Conservation (phyloP, 768 basidiomycete species). For the Suillus plorans region DNA sequence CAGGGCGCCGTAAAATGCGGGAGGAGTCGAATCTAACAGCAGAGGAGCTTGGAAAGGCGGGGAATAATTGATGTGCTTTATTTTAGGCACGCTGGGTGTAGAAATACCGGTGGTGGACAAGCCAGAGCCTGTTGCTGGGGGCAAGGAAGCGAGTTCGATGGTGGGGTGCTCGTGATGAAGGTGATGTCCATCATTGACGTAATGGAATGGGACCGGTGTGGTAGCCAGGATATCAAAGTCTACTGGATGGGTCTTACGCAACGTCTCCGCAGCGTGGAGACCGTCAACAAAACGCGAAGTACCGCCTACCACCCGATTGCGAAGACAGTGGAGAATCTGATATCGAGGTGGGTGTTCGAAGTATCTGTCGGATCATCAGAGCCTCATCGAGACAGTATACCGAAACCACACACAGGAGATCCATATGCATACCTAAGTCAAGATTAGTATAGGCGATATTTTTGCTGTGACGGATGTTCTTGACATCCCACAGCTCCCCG, state of each 20-base stretch:
- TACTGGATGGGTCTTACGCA: slow-evolving; percentile 46
- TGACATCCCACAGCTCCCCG: slow-evolving; percentile 86
- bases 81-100: slow-evolving; percentile 20
- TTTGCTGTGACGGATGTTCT: slow-evolving; percentile 65
- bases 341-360: slow-evolving; percentile 89
- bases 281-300: slow-evolving; percentile 86
- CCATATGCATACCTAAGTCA: slow-evolving; percentile 87
- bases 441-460: slow-evolving; percentile 97
- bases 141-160: slow-evolving; percentile 52
- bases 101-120: background rate
- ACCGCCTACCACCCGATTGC: slow-evolving; percentile 83
- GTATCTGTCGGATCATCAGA: slow-evolving; percentile 53
- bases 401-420: slow-evolving; percentile 70
- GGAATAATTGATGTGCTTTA: slow-evolving; percentile 83
- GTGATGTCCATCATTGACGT: slow-evolving; percentile 88
- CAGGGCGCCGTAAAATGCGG: slow-evolving; percentile 63
- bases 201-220: slow-evolving; percentile 83
- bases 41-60: slow-evolving; percentile 94
- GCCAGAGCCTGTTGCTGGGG: slow-evolving; percentile 14
- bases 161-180: slow-evolving; percentile 72
- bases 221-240: slow-evolving; percentile 59
- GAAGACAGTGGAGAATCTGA: slow-evolving; percentile 89
- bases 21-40: slow-evolving; percentile 46
- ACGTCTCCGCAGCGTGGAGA: slow-evolving; percentile 55
- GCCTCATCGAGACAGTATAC: background rate